Base-by-base conservation (phyloP, 805 yeast species). In the Wickerhamomyces subpelliculosus region DNA sequence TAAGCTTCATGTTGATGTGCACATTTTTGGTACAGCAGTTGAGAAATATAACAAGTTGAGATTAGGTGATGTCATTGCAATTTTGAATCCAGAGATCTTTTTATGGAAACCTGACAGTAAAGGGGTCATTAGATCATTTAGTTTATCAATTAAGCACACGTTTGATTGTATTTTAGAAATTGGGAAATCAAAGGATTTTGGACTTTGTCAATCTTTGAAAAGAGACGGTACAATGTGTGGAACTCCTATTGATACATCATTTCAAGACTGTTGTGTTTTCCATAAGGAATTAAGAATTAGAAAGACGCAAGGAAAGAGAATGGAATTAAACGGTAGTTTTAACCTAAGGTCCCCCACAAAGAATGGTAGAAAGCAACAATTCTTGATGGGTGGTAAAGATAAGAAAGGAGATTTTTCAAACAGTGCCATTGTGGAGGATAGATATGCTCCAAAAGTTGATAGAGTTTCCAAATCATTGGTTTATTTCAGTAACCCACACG, bases 21-120 rank as follows among this genome's bases (percentile, higher is more conserved):
- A 77, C 40, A 55, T 89, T 4, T 80, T 83, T 53, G 88, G 80
- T 1, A 62, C 68, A 14, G 84, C 87, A 5, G 80, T 80, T 44
- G 73, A 75, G 18, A 75, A 73, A 51, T 83, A 77, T 57, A 85
- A 85, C 78, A 86, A 83, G 45, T 51, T 88, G 3, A 64, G 76
- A 37, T 67, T 77, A 1, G 97, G 97, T 0, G 87, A 84, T 42
- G 59, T 89, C 0, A 58, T 89, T 10, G 83, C 82, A 0, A 53
- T 90, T 1, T 57, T 89, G 37, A 90, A 89, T 51, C 97, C 98
- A 0, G 63, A 62, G 1, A 64, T 87, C 7, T 73, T 65, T 48
- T 61, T 68, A 14, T 54, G 61, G 60, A 53, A 50, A 42, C 58
- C 55, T 27, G 54, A 44, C 34, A 33, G 40, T 14, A 40, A 46